Conservation (phyloP, 164 flowering plant species). For the Vitis rotundifolia region DNA sequence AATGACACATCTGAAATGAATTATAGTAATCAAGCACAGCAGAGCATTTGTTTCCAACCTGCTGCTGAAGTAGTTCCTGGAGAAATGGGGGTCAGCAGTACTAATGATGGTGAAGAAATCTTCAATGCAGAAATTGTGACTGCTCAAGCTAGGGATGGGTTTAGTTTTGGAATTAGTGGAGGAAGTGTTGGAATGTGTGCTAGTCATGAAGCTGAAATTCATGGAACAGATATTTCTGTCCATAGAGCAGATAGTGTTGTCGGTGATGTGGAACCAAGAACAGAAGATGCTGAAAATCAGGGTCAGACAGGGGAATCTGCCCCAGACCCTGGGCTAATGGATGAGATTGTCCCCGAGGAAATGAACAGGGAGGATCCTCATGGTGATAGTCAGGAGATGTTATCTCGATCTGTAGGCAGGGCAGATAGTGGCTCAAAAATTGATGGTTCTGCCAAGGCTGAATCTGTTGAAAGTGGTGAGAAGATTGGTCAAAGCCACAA, state of each 20-base stretch:
- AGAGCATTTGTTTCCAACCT: conserved; percentile 76
- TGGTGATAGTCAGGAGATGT: conserved; percentile 89
- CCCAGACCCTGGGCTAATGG: conserved; percentile 83
- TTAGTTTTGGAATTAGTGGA: conserved; percentile 92
- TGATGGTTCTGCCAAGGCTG: conserved; percentile 81
- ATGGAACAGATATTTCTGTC: conserved; percentile 75
- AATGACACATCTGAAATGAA: conserved; percentile 89
- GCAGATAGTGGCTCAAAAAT: conserved; percentile 96
- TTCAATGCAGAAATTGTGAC: conserved; percentile 75
- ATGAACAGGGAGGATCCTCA: conserved; percentile 72
- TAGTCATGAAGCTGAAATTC: conserved; percentile 99
- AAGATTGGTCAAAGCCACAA: conserved; percentile 54
- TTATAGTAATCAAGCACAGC: conserved; percentile 90
- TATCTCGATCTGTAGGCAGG: conserved; percentile 76
- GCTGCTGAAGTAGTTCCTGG: conserved; percentile 56
- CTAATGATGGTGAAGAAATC: conserved; percentile 85
- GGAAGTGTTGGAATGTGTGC: conserved; percentile 99
- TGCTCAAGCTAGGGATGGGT: conserved; percentile 67
- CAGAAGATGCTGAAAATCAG: conserved; percentile 83
- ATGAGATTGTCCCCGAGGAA: conserved; percentile 78
- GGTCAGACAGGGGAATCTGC: conserved; percentile 94
- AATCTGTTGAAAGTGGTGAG: conserved; percentile 92
- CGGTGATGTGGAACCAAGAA: conserved; percentile 84
- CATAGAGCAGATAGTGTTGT: conserved; percentile 79
- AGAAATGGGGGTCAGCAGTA: conserved; percentile 87